These are phyloP conservation scores for Tylopilus cervinicoccineus DNA, from an alignment of 768 basidiomycete species.

Conservation along the genomic window DNA sequence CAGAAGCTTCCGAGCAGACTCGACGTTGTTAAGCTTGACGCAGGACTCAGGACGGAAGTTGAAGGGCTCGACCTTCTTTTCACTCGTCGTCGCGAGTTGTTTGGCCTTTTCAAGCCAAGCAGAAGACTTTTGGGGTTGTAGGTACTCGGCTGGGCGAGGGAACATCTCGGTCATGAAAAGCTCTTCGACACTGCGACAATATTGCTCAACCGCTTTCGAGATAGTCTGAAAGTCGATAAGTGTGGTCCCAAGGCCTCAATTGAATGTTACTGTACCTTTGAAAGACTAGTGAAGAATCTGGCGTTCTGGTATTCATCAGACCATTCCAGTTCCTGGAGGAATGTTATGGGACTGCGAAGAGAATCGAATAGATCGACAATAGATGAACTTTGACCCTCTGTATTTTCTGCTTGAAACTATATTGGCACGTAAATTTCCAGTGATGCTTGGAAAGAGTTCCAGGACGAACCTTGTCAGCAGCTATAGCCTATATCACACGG, in stretches of 20 bases:
- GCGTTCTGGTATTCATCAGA: constrained; percentile 86
- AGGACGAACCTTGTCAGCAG: constrained; percentile 67
- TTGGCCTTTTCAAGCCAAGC: constrained; percentile 87
- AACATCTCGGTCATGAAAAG: constrained; percentile 97
- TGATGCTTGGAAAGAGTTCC: background rate
- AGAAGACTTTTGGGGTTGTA: constrained; percentile 82
- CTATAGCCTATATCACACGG: constrained; percentile 57
- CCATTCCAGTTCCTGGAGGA: constrained; percentile 90
- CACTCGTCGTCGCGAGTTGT: constrained; percentile 68
- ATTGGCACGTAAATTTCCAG: constrained; percentile 2
- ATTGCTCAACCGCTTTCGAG: constrained; percentile 88
- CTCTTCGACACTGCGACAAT: constrained; percentile 81
- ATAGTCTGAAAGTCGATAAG: constrained; percentile 57
- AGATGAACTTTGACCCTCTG: constrained; percentile 90
- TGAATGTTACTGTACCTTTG: constrained; percentile 57
- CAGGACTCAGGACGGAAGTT: constrained; percentile 92
- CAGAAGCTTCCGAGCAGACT: constrained; percentile 82
- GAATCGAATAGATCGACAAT: constrained; percentile 97
- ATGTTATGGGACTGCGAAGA: constrained; percentile 82
- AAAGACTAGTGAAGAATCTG: constrained; percentile 81
- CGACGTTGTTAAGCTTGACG: constrained; percentile 97
- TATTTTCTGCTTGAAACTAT: constrained; percentile 77
- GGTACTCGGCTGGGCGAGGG: constrained; percentile 71
- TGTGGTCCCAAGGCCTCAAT: background rate
- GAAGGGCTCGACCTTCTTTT: constrained; percentile 93